Evolutionary conservation across 768 basidiomycete species (phyloP).

Genomic region (Agaricus blazei): DNA sequence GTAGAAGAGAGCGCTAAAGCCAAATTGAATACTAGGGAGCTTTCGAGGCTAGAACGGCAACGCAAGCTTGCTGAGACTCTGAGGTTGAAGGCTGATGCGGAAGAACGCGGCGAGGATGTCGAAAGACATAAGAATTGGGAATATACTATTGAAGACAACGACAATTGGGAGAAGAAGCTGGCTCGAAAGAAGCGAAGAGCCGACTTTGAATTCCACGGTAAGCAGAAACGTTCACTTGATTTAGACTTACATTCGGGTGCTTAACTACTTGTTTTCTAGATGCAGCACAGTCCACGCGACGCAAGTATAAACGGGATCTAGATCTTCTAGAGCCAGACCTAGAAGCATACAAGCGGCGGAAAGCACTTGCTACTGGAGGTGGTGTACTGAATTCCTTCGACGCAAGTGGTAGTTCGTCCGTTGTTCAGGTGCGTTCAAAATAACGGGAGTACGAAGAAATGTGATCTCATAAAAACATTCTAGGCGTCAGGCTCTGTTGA

Average conservation of each 20-base stretch:
- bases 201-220: constrained; percentile 91
- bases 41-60: constrained; percentile 82
- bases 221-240: constrained; percentile 19
- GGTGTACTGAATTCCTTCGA: constrained; percentile 66
- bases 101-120: constrained; percentile 88
- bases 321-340: constrained; percentile 87
- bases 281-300: constrained; percentile 82
- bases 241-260: not conserved
- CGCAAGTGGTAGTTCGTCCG: constrained; percentile 32
- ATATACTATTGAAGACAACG: constrained; percentile 93
- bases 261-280: constrained; percentile 40
- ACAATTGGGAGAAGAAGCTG: constrained; percentile 91
- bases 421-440: constrained; percentile 27
- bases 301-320: constrained; percentile 89
- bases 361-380: constrained; percentile 72
- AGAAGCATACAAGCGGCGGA: constrained; percentile 82
- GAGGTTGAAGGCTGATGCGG: constrained; percentile 81
- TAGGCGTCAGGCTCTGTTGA: constrained; percentile 21
- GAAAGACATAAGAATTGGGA: constrained; percentile 93
- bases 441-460: not conserved
- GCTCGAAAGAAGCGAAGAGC: constrained; percentile 78
- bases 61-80: constrained; percentile 86
- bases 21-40: constrained; percentile 73
- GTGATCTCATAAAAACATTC: constrained; percentile 17
- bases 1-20: constrained; percentile 79